Conservation (phyloP, 140 eudicot genomes). For the Anethum foeniculum region DNA sequence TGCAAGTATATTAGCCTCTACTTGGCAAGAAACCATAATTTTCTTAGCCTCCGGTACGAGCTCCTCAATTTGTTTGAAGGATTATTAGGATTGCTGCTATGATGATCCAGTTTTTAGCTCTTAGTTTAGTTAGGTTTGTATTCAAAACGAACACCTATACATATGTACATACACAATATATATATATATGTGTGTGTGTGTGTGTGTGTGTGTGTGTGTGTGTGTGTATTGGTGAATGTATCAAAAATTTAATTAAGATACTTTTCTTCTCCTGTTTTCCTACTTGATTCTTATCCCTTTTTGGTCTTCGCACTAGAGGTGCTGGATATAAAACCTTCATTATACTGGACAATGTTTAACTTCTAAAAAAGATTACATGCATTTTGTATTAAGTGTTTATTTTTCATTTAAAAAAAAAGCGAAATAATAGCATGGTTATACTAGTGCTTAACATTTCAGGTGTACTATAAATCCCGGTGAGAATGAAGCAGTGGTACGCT, state of each 20-base stretch:
- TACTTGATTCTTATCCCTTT: background rate
- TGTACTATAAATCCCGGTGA: slow-evolving; percentile 98
- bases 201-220: background rate
- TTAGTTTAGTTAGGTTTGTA: background rate
- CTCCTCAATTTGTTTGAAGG: background rate
- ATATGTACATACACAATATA: too few relatives aligned
- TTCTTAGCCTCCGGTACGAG: background rate
- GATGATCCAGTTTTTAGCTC: background rate
- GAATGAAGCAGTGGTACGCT: slow-evolving; percentile 82
- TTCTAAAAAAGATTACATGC: background rate
- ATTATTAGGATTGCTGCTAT: background rate
- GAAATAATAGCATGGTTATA: background rate
- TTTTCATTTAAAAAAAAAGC: background rate
- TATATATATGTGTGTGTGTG: too few relatives aligned
- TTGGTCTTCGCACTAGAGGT: background rate
- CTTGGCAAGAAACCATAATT: background rate
- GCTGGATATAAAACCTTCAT: background rate
- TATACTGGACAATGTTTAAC: background rate
- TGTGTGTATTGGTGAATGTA: background rate
- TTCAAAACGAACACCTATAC: background rate
- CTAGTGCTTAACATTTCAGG: slow-evolving; percentile 29
- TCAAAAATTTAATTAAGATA: background rate
- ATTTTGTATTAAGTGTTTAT: background rate
- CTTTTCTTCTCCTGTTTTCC: background rate
- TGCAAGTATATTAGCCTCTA: background rate